These are phyloP conservation scores for Scenedesmus sp. DNA, from an alignment of 163 green algal genomes.

Conservation along the genomic window DNA sequence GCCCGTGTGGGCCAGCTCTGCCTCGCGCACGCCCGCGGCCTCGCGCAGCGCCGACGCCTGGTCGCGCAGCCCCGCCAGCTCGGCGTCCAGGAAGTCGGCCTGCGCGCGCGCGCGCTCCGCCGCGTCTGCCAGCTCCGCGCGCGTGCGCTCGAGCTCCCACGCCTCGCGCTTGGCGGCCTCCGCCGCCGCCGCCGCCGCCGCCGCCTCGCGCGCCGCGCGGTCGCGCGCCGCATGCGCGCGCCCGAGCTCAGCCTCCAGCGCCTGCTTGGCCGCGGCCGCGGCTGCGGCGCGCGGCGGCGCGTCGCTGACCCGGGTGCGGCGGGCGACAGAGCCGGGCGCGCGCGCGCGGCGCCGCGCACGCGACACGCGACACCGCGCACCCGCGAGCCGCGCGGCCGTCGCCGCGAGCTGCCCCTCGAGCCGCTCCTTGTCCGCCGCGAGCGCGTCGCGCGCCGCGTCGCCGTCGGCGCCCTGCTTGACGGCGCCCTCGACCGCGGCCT, in stretches of 20 bases:
- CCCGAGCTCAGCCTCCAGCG: background rate
- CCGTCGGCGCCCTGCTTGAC: background rate
- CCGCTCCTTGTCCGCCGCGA: background rate
- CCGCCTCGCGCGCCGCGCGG: too few relatives aligned
- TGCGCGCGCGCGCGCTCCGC: background rate
- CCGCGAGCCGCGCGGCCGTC: too few relatives aligned
- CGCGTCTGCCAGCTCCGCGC: constrained; percentile 1
- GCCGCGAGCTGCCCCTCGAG: constrained; percentile 1
- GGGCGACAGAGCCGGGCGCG: too few relatives aligned
- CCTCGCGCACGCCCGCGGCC: too few relatives aligned
- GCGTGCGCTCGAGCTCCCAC: constrained; percentile 30
- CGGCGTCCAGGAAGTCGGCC: constrained; percentile 26
- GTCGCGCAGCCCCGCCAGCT: constrained; percentile 17
- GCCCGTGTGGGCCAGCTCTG: constrained; percentile 19
- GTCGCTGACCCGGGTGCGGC: too few relatives aligned
- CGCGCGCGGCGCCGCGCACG: too few relatives aligned
- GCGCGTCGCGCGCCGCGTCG: background rate
- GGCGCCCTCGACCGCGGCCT: background rate
- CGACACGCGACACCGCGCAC: too few relatives aligned
- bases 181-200: background rate
- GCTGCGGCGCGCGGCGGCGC: too few relatives aligned
- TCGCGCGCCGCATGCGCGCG: constrained; percentile 8
- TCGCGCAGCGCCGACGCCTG: background rate
- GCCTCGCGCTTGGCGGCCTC: constrained; percentile 18
- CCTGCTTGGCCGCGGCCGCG: background rate